Conservation (phyloP, 2,329 filamentous ascomycete species). For the Fusarium denticulatum region DNA sequence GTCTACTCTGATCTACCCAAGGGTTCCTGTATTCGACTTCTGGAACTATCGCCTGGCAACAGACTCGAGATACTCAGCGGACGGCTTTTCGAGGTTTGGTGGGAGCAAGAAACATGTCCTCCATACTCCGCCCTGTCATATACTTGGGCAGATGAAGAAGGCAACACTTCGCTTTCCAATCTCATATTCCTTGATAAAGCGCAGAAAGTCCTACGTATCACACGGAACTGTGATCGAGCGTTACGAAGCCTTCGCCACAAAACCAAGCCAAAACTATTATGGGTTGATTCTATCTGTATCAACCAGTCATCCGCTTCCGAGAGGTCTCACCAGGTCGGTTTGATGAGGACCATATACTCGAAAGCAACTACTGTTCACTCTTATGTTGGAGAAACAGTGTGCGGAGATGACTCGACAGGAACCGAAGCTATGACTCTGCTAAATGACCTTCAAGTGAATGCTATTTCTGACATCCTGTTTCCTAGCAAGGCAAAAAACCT, state of each 20-base stretch:
- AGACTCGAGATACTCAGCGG: not conserved
- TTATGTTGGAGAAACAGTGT: not conserved
- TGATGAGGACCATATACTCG: not conserved
- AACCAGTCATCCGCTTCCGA: not conserved
- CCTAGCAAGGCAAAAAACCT: accelerated
- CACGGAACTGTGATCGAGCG: accelerated
- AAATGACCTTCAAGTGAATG: accelerated
- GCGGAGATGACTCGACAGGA: not conserved
- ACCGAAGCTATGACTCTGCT: accelerated
- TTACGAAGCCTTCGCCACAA: not conserved
- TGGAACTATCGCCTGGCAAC: accelerated
- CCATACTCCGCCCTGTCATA: not conserved
- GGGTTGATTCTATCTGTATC: not conserved
- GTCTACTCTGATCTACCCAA: not conserved
- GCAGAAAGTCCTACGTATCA: not conserved
- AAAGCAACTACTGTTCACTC: not conserved
- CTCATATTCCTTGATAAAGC: not conserved
- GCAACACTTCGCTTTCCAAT: accelerated
- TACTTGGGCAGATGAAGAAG: not conserved
- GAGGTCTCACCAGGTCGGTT: not conserved
- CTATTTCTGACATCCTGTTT: accelerated
- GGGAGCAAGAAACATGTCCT: not conserved
- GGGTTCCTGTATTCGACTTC: not conserved
- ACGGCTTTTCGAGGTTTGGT: not conserved
- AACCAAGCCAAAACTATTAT: accelerated